Evolutionary conservation across 2,329 filamentous ascomycete genomes (phyloP).

Genomic region (Ophidiomyces ophidiicola): DNA sequence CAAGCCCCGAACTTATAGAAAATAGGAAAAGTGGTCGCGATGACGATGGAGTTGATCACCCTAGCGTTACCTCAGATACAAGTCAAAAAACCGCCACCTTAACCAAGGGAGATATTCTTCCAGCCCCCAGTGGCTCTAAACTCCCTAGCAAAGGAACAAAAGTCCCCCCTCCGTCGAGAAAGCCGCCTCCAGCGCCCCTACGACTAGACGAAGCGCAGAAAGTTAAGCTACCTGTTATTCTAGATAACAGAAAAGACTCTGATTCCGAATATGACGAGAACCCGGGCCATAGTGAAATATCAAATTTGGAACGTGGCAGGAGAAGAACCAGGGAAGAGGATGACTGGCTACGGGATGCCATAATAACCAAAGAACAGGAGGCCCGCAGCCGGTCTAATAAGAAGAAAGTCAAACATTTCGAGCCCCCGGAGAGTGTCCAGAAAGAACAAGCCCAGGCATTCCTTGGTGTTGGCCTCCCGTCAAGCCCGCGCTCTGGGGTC

Average conservation of each 20-base stretch:
- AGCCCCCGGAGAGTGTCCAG: slow-evolving; percentile 31
- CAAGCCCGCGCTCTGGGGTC: slow-evolving; percentile 11
- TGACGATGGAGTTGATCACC: too few species aligned
- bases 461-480: slow-evolving; percentile 10
- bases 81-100: too few species aligned
- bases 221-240: slow-evolving; percentile 35
- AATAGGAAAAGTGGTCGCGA: too few species aligned
- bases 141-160: slow-evolving; percentile 25
- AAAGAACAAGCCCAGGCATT: slow-evolving; percentile 29
- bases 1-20: too few species aligned
- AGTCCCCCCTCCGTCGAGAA: slow-evolving; percentile 53
- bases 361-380: slow-evolving; percentile 54
- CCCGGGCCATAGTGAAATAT: slow-evolving; percentile 54
- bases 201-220: slow-evolving; percentile 47
- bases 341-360: slow-evolving; percentile 63
- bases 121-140: not conserved
- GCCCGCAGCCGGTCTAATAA: slow-evolving; percentile 62
- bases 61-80: too few species aligned
- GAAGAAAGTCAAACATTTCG: slow-evolving; percentile 47
- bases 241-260: slow-evolving; percentile 42
- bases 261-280: slow-evolving; percentile 78
- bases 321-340: slow-evolving; percentile 80
- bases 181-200: slow-evolving; percentile 73
- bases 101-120: too few species aligned
- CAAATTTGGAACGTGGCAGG: slow-evolving; percentile 51